Evolutionary conservation across 169 alveolate species (phyloP), one percentile per base, ranked within the genome.

Genomic region (Cryptosporidium parvum): DNA sequence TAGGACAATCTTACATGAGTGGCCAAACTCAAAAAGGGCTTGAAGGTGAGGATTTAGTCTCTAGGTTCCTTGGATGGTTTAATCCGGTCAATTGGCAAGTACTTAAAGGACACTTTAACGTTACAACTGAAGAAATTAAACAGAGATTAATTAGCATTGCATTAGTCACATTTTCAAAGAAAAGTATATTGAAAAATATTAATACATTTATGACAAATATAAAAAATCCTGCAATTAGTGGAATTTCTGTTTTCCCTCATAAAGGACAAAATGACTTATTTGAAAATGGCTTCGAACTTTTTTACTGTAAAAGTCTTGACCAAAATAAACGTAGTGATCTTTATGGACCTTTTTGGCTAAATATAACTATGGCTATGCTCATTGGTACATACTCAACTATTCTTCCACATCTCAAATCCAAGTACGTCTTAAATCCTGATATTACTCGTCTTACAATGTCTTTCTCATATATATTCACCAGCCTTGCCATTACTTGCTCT

Each of bases 291-390:
- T 80, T 62, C 45, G 89, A 80, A 21, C 56, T 80, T n/a, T 80
- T 80, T 48, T 80, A 62, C 26, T 80, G 89, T 45, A 80, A 62
- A 39, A 80, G 45, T 62, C 70, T 80, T 1, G 89, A 80, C 44
- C 67, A 80, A 80, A 35, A 23, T 37, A 80, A 69, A 44, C 51
- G 53, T 33, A 62, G 89, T 14, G 89, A 80, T 65, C 59, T 80
- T 23, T 80, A 80, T 48, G 89, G 89, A 16, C 89, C 89, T 0
- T 62, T 80, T 23, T 80, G 89, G 89, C 42, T 80, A 3, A 65
- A 65, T 0, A 51, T 80, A 6, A 37, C 89, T 37, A 33, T 80
- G 23, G 59, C 89, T 16, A 44, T 80, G 61, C 5, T 80, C 7
- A 80, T 80, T 61, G 89, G 89, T 10, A 37, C 59, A 14, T 80